Percentiles rank a stretch among this genome's conserved stretches.
Evolutionary conservation across 2,329 filamentous ascomycete species (phyloP).

Genomic region (Arachnomyces sp.): DNA sequence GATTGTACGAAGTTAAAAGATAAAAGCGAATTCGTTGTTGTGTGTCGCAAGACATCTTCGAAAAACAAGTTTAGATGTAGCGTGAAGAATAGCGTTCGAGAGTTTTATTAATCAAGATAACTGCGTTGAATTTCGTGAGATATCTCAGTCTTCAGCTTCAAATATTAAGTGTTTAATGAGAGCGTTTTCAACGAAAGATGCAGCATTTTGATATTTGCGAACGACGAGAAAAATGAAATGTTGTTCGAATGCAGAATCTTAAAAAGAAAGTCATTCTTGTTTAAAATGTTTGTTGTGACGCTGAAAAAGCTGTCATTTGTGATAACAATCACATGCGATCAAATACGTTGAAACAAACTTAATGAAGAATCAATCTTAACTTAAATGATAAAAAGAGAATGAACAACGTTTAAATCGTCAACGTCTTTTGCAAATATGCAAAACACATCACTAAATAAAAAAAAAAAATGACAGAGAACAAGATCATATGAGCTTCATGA

Average conservation of each 20-base stretch:
- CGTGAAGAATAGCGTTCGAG: background rate
- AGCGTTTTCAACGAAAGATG: background rate
- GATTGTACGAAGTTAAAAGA: slow-evolving; percentile 3
- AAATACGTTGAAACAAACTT: slow-evolving; percentile 4
- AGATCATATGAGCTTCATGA: too few relatives aligned
- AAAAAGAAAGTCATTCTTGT: background rate
- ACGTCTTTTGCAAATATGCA: too few relatives aligned
- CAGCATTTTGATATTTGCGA: background rate
- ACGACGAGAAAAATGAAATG: background rate
- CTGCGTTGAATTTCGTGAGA: background rate
- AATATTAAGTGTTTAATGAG: too few relatives aligned
- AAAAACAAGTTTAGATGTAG: slow-evolving; percentile 2
- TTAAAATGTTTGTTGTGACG: background rate
- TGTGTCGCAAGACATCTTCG: background rate
- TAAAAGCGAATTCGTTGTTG: background rate
- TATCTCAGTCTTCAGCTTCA: too few relatives aligned
- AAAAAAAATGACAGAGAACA: too few relatives aligned
- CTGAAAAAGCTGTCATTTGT: background rate
- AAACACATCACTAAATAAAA: too few relatives aligned
- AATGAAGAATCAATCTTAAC: slow-evolving; percentile 3
- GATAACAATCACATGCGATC: background rate
- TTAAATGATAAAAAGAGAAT: slow-evolving; percentile 2
- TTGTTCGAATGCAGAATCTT: background rate
- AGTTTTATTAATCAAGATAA: background rate
- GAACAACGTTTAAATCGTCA: too few relatives aligned